A percentile compares a stretch with the other conserved stretches of the same genome.
These are phyloP conservation scores for Suillus brevipes DNA, from an alignment of 768 basidiomycete genomes.

Conservation along the genomic window DNA sequence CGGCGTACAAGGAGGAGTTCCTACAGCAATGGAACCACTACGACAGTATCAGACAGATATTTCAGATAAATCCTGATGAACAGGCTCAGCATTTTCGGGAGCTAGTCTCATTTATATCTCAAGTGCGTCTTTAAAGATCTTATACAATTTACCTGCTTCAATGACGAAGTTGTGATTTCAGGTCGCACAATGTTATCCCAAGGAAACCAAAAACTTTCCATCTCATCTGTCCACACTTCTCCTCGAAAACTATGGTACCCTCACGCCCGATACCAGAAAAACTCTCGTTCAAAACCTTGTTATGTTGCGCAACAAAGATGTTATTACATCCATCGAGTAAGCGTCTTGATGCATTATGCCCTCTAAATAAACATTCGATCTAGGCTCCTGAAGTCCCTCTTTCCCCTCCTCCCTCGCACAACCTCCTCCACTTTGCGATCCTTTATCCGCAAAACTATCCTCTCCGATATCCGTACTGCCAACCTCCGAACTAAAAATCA, in stretches of 20 bases:
- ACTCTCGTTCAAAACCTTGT: constrained; percentile 88
- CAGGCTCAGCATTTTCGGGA: constrained; percentile 85
- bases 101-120: constrained; percentile 87
- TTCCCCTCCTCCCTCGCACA: constrained; percentile 93
- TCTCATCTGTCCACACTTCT: constrained; percentile 76
- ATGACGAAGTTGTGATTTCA: constrained; percentile 24
- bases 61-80: constrained; percentile 78
- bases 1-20: constrained; percentile 92
- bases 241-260: constrained; percentile 71
- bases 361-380: constrained; percentile 5
- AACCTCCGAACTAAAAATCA: constrained; percentile 89
- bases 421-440: constrained; percentile 81
- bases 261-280: constrained; percentile 81
- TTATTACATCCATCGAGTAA: constrained; percentile 90
- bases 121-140: constrained; percentile 43
- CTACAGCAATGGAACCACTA: constrained; percentile 97
- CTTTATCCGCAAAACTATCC: constrained; percentile 89
- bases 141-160: background rate
- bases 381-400: constrained; percentile 88
- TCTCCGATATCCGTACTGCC: constrained; percentile 89
- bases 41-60: constrained; percentile 82
- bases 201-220: constrained; percentile 86
- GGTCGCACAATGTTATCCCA: constrained; percentile 93
- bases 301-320: constrained; percentile 89
- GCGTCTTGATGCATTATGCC: constrained; percentile 27